Evolutionary conservation across 495 filamentous ascomycete genomes (phyloP).

Genomic region (Aspergillus taichungensis): DNA sequence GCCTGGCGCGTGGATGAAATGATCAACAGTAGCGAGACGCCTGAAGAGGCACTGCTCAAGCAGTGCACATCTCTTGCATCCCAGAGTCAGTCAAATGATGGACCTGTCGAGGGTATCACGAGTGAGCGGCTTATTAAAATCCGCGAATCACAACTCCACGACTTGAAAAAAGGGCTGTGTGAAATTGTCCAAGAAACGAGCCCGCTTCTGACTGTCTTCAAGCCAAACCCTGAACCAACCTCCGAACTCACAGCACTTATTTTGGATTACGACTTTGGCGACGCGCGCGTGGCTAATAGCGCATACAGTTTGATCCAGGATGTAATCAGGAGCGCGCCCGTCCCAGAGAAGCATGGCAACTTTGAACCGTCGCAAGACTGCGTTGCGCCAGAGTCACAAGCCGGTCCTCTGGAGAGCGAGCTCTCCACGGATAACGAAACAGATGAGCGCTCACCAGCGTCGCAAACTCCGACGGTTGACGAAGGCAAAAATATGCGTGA

Average conservation of each 20-base stretch:
- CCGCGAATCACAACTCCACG: slow-evolving; percentile 22
- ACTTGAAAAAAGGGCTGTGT: slow-evolving; percentile 20
- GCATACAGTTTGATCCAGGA: slow-evolving; percentile 9
- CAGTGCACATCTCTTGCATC: slow-evolving; percentile 28
- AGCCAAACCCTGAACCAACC: slow-evolving; percentile 10
- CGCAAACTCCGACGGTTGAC: too few species aligned
- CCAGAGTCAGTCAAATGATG: slow-evolving; percentile 5
- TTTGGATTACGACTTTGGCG: slow-evolving; percentile 18
- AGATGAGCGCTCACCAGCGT: too few species aligned
- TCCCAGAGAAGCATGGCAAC: background rate
- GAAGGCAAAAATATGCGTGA: slow-evolving; percentile 8
- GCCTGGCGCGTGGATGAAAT: slow-evolving; percentile 33
- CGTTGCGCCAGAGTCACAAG: background rate
- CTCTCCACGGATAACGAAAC: background rate
- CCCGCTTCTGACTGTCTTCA: background rate
- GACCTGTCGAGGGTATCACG: slow-evolving; percentile 9
- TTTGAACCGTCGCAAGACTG: background rate
- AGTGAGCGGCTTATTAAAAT: slow-evolving; percentile 13
- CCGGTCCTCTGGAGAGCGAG: background rate
- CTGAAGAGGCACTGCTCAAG: slow-evolving; percentile 41
- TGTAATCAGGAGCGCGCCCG: slow-evolving; percentile 1
- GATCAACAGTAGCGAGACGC: slow-evolving; percentile 28
- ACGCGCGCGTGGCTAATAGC: slow-evolving; percentile 11
- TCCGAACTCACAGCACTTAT: slow-evolving; percentile 17
- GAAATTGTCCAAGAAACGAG: slow-evolving; percentile 8